A percentile compares a stretch with the other conserved stretches of the same genome.
These are phyloP conservation scores for Plasmodium falciparum DNA, from an alignment of 169 alveolate genomes.

Conservation along the genomic window DNA sequence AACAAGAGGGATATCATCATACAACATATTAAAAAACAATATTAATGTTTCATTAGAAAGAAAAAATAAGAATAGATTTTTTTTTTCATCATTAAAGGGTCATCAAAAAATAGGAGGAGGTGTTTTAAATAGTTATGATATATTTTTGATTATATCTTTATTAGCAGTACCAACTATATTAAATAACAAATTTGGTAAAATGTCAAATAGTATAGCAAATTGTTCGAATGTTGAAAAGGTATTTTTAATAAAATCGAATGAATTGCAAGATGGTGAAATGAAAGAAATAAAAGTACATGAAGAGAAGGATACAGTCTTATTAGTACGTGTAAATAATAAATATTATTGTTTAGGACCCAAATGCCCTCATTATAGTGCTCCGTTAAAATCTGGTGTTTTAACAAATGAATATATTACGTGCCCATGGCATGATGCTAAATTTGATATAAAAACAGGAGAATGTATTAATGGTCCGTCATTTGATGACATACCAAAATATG, in stretches of 20 bases:
- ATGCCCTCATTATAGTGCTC: slow-evolving; percentile 86
- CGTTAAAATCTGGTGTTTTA: slow-evolving; percentile 80
- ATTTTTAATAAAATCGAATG: slow-evolving; percentile 70
- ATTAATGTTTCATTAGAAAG: background rate
- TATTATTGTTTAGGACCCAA: slow-evolving; percentile 85
- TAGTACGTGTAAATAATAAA: slow-evolving; percentile 76
- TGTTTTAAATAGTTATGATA: slow-evolving; percentile 6
- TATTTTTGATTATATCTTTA: slow-evolving; percentile 16
- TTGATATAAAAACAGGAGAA: slow-evolving; percentile 83
- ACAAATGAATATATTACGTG: slow-evolving; percentile 83
- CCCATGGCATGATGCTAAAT: slow-evolving; percentile 89
- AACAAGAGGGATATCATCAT: background rate
- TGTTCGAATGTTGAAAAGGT: slow-evolving; percentile 61
- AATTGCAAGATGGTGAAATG: slow-evolving; percentile 84
- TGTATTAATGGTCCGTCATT: slow-evolving; percentile 86
- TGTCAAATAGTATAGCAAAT: slow-evolving; percentile 5
- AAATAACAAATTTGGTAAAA: background rate
- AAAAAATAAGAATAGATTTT: background rate
- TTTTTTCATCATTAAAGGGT: background rate
- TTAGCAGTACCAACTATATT: slow-evolving; percentile 13
- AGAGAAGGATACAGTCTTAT: slow-evolving; percentile 80
- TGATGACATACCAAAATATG: slow-evolving; percentile 82
- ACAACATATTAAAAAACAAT: slow-evolving; percentile 2
- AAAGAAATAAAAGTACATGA: slow-evolving; percentile 78
- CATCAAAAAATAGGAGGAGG: background rate